phyloP scores from a whole-genome alignment of 345 rosid species.

The Ceriops tagal region DNA sequence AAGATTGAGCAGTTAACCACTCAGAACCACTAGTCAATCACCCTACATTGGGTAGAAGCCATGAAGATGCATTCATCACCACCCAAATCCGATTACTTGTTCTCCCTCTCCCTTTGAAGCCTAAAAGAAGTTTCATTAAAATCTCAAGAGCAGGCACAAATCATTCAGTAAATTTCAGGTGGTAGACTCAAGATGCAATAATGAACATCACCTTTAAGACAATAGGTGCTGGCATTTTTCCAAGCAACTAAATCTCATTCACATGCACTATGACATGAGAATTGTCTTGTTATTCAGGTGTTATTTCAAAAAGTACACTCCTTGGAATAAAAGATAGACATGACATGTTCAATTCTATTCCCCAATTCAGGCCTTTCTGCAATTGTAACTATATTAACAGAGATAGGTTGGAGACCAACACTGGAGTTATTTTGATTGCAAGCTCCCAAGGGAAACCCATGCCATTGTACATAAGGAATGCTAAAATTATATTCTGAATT shows the following conservation, averaged over 20 bases:
- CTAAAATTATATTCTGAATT: not conserved
- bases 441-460: not conserved
- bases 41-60: not conserved
- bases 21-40: not conserved
- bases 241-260: not conserved
- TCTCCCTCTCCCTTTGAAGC: not conserved
- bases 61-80: not conserved
- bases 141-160: not conserved
- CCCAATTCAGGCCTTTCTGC: not conserved
- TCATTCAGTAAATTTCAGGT: not conserved
- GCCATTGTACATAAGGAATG: not conserved
- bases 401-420: not conserved
- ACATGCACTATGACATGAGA: too few relatives aligned
- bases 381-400: not conserved
- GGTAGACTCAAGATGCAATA: not conserved
- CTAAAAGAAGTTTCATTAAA: not conserved
- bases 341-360: too few relatives aligned
- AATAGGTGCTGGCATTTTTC: not conserved
- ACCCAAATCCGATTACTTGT: not conserved
- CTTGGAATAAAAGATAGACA: too few relatives aligned
- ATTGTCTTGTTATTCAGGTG: too few relatives aligned
- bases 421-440: not conserved
- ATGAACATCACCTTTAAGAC: slow-evolving; percentile 1
- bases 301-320: too few relatives aligned
- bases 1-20: not conserved